A percentile compares a stretch with the other conserved stretches of the same genome.
Evolutionary conservation across 1,139 yeast species (phyloP).

Genomic region (Lodderomyces theae): DNA sequence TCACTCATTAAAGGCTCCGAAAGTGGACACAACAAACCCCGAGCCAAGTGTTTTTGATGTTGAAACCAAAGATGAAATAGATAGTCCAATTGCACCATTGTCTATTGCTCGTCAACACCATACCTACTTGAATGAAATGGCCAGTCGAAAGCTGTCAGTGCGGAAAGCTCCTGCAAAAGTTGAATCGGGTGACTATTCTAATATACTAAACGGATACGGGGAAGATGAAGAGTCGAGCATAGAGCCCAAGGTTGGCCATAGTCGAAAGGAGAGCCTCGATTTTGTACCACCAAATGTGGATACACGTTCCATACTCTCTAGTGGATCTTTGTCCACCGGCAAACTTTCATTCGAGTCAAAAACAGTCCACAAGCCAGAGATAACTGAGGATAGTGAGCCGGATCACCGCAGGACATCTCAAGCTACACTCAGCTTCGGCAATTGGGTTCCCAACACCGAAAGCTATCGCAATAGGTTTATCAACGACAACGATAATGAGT

Average conservation of each 20-base stretch:
- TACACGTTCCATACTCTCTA: slow-evolving; percentile 28
- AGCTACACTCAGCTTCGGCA: slow-evolving; percentile 45
- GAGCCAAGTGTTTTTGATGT: slow-evolving; percentile 13
- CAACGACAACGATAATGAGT: slow-evolving; percentile 44
- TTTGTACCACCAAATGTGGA: slow-evolving; percentile 12
- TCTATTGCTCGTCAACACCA: slow-evolving; percentile 23
- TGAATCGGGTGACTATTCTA: slow-evolving; percentile 11
- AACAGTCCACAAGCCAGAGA: slow-evolving; percentile 3
- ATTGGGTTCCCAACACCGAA: slow-evolving; percentile 53
- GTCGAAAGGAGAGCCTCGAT: slow-evolving; percentile 8
- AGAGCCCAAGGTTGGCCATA: slow-evolving; percentile 9
- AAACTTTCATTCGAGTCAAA: slow-evolving; percentile 25
- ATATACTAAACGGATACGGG: slow-evolving; percentile 17
- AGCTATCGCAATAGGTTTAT: slow-evolving; percentile 51
- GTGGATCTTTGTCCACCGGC: slow-evolving; percentile 43
- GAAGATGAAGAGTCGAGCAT: slow-evolving; percentile 10
- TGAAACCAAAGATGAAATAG: slow-evolving; percentile 16
- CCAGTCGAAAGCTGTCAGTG: slow-evolving; percentile 34
- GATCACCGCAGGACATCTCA: slow-evolving; percentile 32
- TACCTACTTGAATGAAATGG: slow-evolving; percentile 24
- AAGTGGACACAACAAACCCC: slow-evolving; percentile 3
- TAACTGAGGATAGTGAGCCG: slow-evolving; percentile 4
- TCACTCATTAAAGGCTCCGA: slow-evolving; percentile 17
- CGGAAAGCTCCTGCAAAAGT: slow-evolving; percentile 28
- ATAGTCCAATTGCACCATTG: slow-evolving; percentile 28